Percentiles rank a stretch among this genome's conserved stretches.
These are phyloP conservation scores for Heliocybe sulcata DNA, from an alignment of 1,284 basidiomycete species.

Conservation along the genomic window DNA sequence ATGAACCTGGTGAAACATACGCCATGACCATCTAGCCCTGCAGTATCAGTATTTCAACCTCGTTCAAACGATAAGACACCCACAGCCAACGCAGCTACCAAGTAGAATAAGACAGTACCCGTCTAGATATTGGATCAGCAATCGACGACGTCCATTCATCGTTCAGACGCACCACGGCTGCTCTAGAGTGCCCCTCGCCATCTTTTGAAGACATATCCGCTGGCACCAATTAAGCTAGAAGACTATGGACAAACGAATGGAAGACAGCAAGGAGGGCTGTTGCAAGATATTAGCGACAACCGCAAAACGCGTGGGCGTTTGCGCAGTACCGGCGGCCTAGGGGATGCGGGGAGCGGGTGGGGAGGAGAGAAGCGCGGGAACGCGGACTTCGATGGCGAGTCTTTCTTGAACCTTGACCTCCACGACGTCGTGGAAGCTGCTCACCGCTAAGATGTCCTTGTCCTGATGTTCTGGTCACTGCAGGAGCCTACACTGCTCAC, in stretches of 20 bases:
- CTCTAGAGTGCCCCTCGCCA: neutral
- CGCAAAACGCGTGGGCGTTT: too few relatives aligned
- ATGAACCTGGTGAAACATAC: constrained; percentile 29
- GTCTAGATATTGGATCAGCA: constrained; percentile 26
- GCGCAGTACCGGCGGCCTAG: too few relatives aligned
- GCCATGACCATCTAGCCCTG: constrained; percentile 71
- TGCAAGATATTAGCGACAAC: too few relatives aligned
- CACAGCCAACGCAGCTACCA: constrained; percentile 77
- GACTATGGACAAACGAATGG: neutral
- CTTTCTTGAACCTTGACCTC: too few relatives aligned
- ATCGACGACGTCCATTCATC: neutral
- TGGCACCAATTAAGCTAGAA: neutral
- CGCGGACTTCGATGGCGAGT: too few relatives aligned
- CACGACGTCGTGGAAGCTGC: too few relatives aligned
- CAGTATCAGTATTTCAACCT: constrained; percentile 13
- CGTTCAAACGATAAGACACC: constrained; percentile 22
- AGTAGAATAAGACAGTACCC: constrained; percentile 69
- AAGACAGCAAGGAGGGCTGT: neutral
- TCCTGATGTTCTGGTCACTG: too few relatives aligned
- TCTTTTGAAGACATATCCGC: neutral
- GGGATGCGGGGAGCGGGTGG: too few relatives aligned
- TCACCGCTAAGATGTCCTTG: too few relatives aligned
- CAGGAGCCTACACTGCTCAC: too few relatives aligned
- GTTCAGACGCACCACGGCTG: neutral
- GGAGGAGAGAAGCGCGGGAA: too few relatives aligned